phyloP scores from a whole-genome alignment of 139 green algal genomes.

The Chlorella ohadii region DNA sequence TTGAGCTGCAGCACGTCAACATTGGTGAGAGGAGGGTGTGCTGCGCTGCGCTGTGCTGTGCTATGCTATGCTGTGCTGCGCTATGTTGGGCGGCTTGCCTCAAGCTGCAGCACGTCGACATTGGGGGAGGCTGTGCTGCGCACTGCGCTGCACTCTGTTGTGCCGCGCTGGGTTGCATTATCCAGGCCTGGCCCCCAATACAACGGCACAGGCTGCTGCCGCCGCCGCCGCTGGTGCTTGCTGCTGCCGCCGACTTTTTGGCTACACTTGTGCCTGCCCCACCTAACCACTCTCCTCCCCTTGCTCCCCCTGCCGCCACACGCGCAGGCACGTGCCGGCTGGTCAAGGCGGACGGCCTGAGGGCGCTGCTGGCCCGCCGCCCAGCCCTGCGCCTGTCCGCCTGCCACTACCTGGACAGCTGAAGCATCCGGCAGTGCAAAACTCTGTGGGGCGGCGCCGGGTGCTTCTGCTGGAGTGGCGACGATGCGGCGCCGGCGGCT shows the following conservation, averaged over 20 bases:
- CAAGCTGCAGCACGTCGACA: not conserved
- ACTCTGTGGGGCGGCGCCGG: too few relatives aligned
- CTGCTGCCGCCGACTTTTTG: too few relatives aligned
- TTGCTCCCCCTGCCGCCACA: not conserved
- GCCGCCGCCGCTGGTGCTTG: not conserved
- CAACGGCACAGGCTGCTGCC: not conserved
- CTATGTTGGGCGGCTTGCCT: too few relatives aligned
- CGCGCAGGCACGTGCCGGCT: constrained; percentile 33
- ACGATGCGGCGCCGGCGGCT: too few relatives aligned
- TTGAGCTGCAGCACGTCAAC: not conserved
- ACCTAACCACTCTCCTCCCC: not conserved
- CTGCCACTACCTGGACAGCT: constrained; percentile 39
- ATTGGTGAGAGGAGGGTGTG: not conserved
- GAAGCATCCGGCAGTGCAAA: too few relatives aligned
- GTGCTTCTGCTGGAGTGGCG: too few relatives aligned
- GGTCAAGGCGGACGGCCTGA: not conserved
- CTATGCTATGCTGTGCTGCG: not conserved
- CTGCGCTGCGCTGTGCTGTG: not conserved
- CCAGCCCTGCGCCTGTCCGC: constrained; percentile 8
- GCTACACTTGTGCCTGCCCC: not conserved
- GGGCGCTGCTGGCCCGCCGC: not conserved
- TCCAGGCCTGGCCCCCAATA: not conserved
- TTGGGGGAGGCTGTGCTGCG: not conserved
- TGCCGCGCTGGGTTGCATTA: not conserved
- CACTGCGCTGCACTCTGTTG: too few relatives aligned